Evolutionary conservation across 208 protist species (phyloP).

Genomic region (Crithidia acanthocephali): DNA sequence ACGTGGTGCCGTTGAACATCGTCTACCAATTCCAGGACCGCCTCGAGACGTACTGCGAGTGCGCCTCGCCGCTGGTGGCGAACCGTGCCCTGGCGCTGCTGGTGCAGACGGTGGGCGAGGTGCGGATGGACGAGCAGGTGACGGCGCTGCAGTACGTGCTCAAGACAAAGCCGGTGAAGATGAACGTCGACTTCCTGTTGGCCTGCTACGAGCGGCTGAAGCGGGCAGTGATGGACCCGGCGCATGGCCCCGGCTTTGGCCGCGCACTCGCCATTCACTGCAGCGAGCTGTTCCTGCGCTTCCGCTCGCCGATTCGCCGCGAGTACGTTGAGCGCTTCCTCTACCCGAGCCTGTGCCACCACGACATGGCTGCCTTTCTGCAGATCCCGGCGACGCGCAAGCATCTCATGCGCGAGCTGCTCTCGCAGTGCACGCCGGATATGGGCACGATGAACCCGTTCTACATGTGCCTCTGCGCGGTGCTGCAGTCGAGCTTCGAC

Average conservation of each 20-base stretch:
- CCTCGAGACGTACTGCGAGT: constrained; percentile 72
- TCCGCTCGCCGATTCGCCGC: constrained; percentile 89
- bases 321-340: constrained; percentile 91
- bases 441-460: constrained; percentile 79
- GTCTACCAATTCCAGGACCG: constrained; percentile 88
- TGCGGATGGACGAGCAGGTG: constrained; percentile 83
- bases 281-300: constrained; percentile 88
- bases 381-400: constrained; percentile 69
- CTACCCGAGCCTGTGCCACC: constrained; percentile 84
- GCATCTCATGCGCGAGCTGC: constrained; percentile 77
- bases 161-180: constrained; percentile 66
- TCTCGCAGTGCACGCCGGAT: constrained; percentile 75
- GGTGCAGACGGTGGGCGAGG: constrained; percentile 68
- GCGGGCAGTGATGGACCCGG: constrained; percentile 69
- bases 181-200: constrained; percentile 90
- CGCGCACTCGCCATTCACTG: constrained; percentile 87
- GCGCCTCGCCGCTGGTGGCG: constrained; percentile 72
- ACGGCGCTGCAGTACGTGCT: constrained; percentile 82
- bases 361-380: constrained; percentile 78
- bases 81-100: constrained; percentile 84
- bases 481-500: constrained; percentile 80
- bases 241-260: constrained; percentile 68
- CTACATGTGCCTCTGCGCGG: constrained; percentile 89
- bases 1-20: constrained; percentile 69
- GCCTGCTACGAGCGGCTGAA: constrained; percentile 91